Base-by-base conservation (phyloP, 1,139 yeast genomes). In the Candida sp. region DNA sequence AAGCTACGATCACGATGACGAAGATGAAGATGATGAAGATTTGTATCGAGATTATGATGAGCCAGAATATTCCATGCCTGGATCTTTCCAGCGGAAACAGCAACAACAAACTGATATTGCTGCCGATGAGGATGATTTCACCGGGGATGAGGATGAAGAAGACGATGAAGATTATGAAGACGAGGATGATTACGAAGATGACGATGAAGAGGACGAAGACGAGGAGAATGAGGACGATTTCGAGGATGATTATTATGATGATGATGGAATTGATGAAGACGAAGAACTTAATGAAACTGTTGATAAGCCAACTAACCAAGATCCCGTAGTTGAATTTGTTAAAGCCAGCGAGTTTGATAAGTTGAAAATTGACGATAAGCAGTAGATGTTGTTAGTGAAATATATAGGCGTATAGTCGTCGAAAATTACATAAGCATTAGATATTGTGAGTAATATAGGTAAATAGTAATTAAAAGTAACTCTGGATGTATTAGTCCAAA, bases 101-200 rank as follows among this genome's bases (percentile, higher is more conserved):
- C n/a, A n/a, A n/a, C 44, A 9, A 22, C 29, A 6, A 25, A 9
- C 29, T 6, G 41, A 33, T 0, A 47, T 45, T 7, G 54, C 44
- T 21, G 50, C 51, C 15, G 53, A 52, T 6, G 48, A 50, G 22
- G 54, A 50, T 41, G 54, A 48, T 15, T 45, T 49, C 19, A 54
- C 49, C 5, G n/a, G n/a, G n/a, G n/a, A n/a, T n/a, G n/a, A n/a
- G n/a, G 49, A 47, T 2, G 49, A 45, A 21, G 55, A 53, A 15
- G 52, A 51, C 8, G 49, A 52, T 8, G 58, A 53, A 5, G 57
- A 56, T n/a, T 65, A 58, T 4, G 64, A 58, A 11, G 59, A 57
- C 25, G 67, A 64, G 11, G 63, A 57, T 11, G 63, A 61, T n/a
- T 60, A n/a, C n/a, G n/a, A n/a, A n/a, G n/a, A n/a, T n/a, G n/a